These are phyloP conservation scores for Malus hybrid DNA, from an alignment of 331 rosid genomes.

Conservation along the genomic window DNA sequence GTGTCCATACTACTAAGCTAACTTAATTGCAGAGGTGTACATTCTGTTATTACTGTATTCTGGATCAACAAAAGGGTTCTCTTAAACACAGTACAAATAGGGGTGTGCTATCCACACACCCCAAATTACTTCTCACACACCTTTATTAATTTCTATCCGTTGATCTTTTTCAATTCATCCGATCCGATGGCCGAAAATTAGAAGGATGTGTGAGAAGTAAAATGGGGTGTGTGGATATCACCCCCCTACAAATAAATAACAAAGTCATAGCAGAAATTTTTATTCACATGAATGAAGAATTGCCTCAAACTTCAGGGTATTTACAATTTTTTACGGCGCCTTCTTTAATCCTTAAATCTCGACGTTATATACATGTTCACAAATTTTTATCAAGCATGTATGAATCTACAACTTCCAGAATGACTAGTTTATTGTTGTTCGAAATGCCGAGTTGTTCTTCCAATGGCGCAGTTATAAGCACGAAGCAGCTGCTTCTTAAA, in stretches of 20 bases:
- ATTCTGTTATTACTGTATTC: no score
- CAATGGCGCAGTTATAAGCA: slow-evolving; percentile 35
- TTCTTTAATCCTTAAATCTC: neutral
- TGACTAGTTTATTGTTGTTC: neutral
- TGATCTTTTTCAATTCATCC: no score
- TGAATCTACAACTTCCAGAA: neutral
- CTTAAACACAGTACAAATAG: no score
- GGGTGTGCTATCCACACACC: no score
- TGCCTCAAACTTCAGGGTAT: neutral
- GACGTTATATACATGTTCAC: neutral
- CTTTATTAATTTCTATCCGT: no score
- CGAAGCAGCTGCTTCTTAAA: slow-evolving; percentile 50
- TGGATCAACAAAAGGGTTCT: no score
- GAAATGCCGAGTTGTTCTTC: slow-evolving; percentile 14
- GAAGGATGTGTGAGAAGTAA: no score
- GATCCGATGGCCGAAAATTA: no score
- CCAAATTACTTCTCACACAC: no score
- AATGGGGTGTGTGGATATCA: no score
- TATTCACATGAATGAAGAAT: neutral
- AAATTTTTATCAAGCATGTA: neutral
- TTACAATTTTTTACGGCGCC: neutral
- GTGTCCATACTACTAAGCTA: no score
- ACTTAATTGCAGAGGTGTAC: no score
- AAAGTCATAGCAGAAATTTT: neutral
- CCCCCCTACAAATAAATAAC: neutral